Evolutionary conservation across 768 basidiomycete species (phyloP).

Genomic region (Tylopilus subfusipes): DNA sequence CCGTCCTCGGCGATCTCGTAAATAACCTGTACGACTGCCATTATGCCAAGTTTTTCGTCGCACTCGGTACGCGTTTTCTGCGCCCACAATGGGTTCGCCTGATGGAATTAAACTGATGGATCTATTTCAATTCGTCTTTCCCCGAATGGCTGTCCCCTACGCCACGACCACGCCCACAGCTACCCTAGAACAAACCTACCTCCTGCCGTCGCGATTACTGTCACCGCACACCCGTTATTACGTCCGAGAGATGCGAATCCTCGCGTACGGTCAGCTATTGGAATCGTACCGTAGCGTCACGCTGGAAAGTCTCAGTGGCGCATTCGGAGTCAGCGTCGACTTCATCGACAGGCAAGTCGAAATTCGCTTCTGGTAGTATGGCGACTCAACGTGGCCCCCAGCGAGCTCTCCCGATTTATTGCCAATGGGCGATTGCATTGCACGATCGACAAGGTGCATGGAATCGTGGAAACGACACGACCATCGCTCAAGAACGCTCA

Average conservation of each 20-base stretch:
- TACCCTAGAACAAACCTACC: constrained; percentile 81
- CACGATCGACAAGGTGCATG: constrained; percentile 92
- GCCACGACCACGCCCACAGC: constrained; percentile 42
- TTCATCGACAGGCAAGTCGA: constrained; percentile 79
- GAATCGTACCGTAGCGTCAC: constrained; percentile 89
- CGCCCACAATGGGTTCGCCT: not conserved
- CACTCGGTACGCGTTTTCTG: constrained; percentile 57
- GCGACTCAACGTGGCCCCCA: constrained; percentile 29
- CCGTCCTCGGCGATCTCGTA: constrained; percentile 76
- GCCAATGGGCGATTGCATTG: constrained; percentile 80
- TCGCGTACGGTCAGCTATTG: constrained; percentile 88
- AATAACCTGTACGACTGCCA: constrained; percentile 90
- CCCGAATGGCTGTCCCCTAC: not conserved
- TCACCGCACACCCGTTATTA: constrained; percentile 86
- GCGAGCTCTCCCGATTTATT: constrained; percentile 91
- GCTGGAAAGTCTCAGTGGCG: constrained; percentile 75
- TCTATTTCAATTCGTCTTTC: not conserved
- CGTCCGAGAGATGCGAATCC: constrained; percentile 93
- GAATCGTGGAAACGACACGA: constrained; percentile 89
- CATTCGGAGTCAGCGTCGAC: constrained; percentile 85
- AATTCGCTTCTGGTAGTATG: not conserved
- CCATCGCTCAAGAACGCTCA: constrained; percentile 74
- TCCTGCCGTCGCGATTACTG: constrained; percentile 84
- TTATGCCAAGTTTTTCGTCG: constrained; percentile 91
- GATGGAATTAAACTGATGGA: constrained; percentile 5